Evolutionary conservation across 805 yeast genomes (phyloP).

Genomic region (Vanderwaltozyma yarrowii): DNA sequence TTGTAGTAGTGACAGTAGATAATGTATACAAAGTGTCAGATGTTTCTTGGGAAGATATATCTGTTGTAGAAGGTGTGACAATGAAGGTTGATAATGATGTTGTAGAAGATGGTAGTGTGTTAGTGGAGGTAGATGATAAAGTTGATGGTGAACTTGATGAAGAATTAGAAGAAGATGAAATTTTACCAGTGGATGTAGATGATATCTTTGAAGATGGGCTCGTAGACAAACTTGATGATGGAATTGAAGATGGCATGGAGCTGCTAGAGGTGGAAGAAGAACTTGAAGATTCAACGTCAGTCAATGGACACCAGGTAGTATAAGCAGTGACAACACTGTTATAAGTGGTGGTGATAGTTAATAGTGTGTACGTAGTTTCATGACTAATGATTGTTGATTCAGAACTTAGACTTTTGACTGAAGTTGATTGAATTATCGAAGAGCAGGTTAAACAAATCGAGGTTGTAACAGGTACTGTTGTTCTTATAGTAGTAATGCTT

Average conservation of each 20-base stretch:
- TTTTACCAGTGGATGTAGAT: neutral
- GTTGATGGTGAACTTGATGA: neutral
- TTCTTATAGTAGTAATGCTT: too few relatives aligned
- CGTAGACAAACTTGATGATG: neutral
- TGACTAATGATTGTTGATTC: too few relatives aligned
- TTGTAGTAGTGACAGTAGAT: slow-evolving; percentile 26
- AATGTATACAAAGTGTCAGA: slow-evolving; percentile 8
- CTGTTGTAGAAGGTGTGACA: neutral
- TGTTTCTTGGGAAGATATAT: slow-evolving; percentile 9
- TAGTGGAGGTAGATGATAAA: neutral
- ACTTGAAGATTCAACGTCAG: neutral
- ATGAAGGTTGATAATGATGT: neutral
- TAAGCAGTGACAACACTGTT: slow-evolving; percentile 4
- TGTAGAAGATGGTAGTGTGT: neutral
- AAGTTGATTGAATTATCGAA: too few relatives aligned
- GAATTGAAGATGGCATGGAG: neutral
- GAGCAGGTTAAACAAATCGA: too few relatives aligned
- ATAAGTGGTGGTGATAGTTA: slow-evolving; percentile 3
- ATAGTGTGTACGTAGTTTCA: too few relatives aligned
- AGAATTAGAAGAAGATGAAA: neutral
- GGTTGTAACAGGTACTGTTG: too few relatives aligned
- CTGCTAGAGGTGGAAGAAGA: neutral
- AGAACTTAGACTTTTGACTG: too few relatives aligned
- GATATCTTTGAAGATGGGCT: neutral
- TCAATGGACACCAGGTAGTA: slow-evolving; percentile 8